Evolutionary conservation across 2,329 filamentous ascomycete genomes (phyloP).

Genomic region (Teratosphaeria nubilosa): DNA sequence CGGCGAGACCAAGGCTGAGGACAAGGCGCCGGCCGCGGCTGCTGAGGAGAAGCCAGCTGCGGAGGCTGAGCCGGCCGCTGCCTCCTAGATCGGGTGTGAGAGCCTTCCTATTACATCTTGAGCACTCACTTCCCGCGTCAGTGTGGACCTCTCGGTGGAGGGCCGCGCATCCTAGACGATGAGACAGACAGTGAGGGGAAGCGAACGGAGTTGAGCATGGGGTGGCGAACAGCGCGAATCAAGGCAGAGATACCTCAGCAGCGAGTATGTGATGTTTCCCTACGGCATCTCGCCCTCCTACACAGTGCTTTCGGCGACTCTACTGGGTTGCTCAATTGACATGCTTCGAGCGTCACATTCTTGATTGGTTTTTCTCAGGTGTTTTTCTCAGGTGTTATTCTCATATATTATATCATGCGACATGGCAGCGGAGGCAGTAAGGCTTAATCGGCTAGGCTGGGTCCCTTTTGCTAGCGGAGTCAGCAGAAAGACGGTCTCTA

Average conservation of each 20-base stretch:
- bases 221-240: not conserved
- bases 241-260: not conserved
- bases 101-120: not conserved
- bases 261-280: not conserved
- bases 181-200: not conserved
- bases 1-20: slow-evolving; percentile 40
- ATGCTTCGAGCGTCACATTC: not conserved
- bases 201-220: not conserved
- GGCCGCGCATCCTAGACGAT: not conserved
- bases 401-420: not conserved
- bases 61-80: slow-evolving; percentile 31
- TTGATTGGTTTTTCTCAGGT: not conserved
- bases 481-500: not conserved
- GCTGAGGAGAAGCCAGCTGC: slow-evolving; percentile 39
- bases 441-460: not conserved
- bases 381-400: not conserved
- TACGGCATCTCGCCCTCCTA: not conserved
- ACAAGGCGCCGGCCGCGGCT: slow-evolving; percentile 28
- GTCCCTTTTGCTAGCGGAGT: not conserved
- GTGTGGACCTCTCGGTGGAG: not conserved
- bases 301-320: not conserved
- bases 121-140: not conserved
- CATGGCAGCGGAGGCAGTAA: not conserved
- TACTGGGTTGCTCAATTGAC: not conserved
- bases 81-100: slow-evolving; percentile 10